A percentile compares a stretch with the other conserved stretches of the same genome.
These are phyloP conservation scores for Phyllosticta paracitricarpa DNA, from an alignment of 2,329 filamentous ascomycete species.

Conservation along the genomic window DNA sequence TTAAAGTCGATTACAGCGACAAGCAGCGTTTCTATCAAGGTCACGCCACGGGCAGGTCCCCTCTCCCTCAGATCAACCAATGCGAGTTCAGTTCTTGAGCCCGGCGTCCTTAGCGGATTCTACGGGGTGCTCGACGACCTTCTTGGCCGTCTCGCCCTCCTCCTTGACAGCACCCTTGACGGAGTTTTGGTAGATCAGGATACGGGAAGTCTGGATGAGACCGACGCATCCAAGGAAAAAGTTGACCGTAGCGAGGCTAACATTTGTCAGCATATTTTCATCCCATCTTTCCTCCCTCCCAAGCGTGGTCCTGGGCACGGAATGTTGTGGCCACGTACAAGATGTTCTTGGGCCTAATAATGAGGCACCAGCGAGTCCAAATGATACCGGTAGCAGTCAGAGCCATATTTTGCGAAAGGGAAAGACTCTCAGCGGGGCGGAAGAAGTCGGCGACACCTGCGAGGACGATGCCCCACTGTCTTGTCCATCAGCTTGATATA, in stretches of 20 bases:
- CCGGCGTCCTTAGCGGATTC: constrained; percentile 19
- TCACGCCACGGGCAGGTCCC: not conserved
- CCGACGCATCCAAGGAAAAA: constrained; percentile 93
- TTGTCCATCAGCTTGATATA: not conserved
- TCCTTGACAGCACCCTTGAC: constrained; percentile 44
- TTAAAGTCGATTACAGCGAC: not conserved
- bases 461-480: constrained; percentile 83
- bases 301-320: not conserved
- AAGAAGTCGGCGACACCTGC: constrained; percentile 86
- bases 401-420: constrained; percentile 82
- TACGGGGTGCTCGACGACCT: constrained; percentile 23
- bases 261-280: constrained; percentile 5
- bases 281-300: not conserved
- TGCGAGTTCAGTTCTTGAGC: not conserved
- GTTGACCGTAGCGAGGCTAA: constrained; percentile 84
- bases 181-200: constrained; percentile 54
- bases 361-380: constrained; percentile 98
- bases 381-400: constrained; percentile 86
- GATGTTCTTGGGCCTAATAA: constrained; percentile 89
- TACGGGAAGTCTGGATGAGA: constrained; percentile 69
- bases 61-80: not conserved
- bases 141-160: constrained; percentile 27
- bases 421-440: constrained; percentile 86
- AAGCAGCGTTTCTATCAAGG: not conserved
- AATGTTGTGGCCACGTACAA: constrained; percentile 47